A percentile compares a stretch with the other conserved stretches of the same genome.
Evolutionary conservation across 352 stramenopile genomes (phyloP).

Genomic region (Plasmopara halstedii): DNA sequence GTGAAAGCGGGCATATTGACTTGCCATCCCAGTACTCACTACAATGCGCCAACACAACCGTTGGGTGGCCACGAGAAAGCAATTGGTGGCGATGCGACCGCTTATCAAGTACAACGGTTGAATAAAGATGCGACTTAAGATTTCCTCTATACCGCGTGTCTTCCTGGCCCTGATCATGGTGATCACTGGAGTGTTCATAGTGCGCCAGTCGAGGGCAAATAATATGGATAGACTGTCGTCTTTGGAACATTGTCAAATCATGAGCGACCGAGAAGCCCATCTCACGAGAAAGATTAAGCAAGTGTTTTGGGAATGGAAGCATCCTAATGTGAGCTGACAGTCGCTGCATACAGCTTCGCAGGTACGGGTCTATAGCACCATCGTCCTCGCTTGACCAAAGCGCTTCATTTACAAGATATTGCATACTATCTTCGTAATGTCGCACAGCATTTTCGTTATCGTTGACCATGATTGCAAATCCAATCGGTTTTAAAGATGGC

Average conservation of each 20-base stretch:
- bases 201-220: conserved; percentile 75
- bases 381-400: conserved; percentile 19
- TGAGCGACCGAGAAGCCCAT: conserved; percentile 70
- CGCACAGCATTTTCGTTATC: conserved; percentile 59
- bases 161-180: conserved; percentile 80
- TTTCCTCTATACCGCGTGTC: conserved; percentile 78
- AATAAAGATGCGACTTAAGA: conserved; percentile 82
- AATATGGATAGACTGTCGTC: conserved; percentile 68
- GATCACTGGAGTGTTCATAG: conserved; percentile 77
- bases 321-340: conserved; percentile 79
- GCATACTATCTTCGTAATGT: conserved; percentile 61
- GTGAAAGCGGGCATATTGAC: conserved; percentile 77
- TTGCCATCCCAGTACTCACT: conserved; percentile 86
- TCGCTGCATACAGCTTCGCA: conserved; percentile 64
- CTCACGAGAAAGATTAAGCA: conserved; percentile 70
- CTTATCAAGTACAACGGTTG: conserved; percentile 77
- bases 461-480: conserved; percentile 73
- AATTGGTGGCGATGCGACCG: conserved; percentile 73
- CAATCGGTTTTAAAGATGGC: conserved; percentile 70
- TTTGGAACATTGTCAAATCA: conserved; percentile 59
- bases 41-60: conserved; percentile 62
- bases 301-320: conserved; percentile 75
- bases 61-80: conserved; percentile 68
- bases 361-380: conserved; percentile 29
- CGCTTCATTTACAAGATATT: conserved; percentile 62